Percentiles rank a stretch among this genome's conserved stretches.
Evolutionary conservation across 768 basidiomycete species (phyloP).

Genomic region (Collybiopsis luxurians): DNA sequence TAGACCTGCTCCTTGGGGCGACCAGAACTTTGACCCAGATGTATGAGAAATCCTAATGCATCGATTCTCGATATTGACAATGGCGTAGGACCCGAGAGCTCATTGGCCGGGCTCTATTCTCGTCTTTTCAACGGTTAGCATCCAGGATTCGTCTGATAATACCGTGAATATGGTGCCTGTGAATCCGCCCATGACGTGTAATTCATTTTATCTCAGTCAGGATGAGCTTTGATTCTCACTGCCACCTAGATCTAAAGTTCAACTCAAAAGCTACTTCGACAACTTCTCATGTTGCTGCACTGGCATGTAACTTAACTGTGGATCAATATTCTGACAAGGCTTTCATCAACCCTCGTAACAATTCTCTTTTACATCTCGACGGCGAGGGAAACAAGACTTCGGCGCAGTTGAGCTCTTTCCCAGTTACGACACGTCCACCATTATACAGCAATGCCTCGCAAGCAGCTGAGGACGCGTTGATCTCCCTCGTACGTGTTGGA

Average conservation of each 20-base stretch:
- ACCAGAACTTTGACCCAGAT: neutral
- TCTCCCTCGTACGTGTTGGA: neutral
- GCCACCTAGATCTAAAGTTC: neutral
- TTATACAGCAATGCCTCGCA: neutral
- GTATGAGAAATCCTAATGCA: neutral
- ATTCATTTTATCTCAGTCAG: neutral
- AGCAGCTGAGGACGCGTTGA: neutral
- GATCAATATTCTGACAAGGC: neutral
- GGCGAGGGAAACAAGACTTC: neutral
- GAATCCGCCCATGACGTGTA: slow-evolving; percentile 1
- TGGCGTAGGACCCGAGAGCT: neutral
- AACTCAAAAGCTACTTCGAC: neutral
- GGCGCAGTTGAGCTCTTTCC: neutral
- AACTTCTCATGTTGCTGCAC: neutral
- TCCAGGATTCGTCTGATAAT: neutral
- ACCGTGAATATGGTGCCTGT: neutral
- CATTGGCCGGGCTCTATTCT: slow-evolving; percentile 1
- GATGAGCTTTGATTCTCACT: neutral
- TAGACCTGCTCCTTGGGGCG: neutral
- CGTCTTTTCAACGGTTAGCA: neutral
- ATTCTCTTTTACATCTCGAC: neutral
- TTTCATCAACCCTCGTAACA: neutral
- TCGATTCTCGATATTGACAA: too few relatives aligned
- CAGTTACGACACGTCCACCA: neutral
- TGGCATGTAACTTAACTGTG: slow-evolving; percentile 5